phyloP scores from a whole-genome alignment of 345 rosid species.

The Lumnitzera racemosa region DNA sequence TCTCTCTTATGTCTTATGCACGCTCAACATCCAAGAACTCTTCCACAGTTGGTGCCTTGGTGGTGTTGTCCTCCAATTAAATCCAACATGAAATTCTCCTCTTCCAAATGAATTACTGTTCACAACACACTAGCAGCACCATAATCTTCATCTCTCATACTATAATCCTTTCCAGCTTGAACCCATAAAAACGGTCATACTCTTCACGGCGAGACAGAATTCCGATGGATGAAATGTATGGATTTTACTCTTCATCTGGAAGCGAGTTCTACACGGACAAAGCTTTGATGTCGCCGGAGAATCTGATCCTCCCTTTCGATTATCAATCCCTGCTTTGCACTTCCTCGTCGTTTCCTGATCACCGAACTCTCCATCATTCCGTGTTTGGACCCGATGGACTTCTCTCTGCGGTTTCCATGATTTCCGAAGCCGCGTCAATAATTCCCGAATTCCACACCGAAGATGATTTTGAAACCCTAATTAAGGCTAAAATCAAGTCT shows the following conservation, averaged over 20 bases:
- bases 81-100: too few species aligned
- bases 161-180: too few species aligned
- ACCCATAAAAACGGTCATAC: too few species aligned
- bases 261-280: conserved; percentile 45
- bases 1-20: too few species aligned
- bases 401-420: conserved; percentile 28
- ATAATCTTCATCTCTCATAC: too few species aligned
- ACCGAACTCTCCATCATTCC: conserved; percentile 10
- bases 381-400: conserved; percentile 65
- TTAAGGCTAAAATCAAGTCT: conserved; percentile 73
- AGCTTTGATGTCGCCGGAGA: conserved; percentile 62
- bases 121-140: too few species aligned
- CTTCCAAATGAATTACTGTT: too few species aligned
- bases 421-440: conserved; percentile 57
- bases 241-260: conserved; percentile 38
- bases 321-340: conserved; percentile 36
- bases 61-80: too few species aligned
- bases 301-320: conserved; percentile 44
- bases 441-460: conserved; percentile 40
- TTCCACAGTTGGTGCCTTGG: too few species aligned
- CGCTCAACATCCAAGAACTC: too few species aligned
- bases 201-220: neutral
- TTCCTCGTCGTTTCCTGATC: conserved; percentile 23
- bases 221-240: conserved; percentile 79
- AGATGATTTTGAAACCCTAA: conserved; percentile 30